A percentile compares a stretch with the other conserved stretches of the same genome.
Evolutionary conservation across 768 basidiomycete genomes (phyloP).

Genomic region (Boletus bicolor): DNA sequence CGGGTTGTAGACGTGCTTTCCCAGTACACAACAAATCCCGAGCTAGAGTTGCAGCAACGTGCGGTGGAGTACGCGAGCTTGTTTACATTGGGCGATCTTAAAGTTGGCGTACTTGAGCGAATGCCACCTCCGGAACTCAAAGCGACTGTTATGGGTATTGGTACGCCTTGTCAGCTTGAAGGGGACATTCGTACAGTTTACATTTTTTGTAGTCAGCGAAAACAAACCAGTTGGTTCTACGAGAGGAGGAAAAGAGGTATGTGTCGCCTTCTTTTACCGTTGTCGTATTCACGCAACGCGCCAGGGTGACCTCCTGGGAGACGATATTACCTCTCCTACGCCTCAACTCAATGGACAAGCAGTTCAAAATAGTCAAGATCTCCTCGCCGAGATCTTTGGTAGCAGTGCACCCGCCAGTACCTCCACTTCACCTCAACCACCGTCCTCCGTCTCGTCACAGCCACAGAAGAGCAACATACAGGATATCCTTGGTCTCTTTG

Average conservation of each 20-base stretch:
- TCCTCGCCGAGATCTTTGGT: constrained; percentile 93
- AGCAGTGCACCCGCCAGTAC: constrained; percentile 33
- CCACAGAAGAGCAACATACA: constrained; percentile 64
- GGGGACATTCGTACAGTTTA: neutral
- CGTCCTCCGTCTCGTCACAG: constrained; percentile 41
- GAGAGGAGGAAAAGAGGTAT: constrained; percentile 67
- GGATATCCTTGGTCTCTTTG: constrained; percentile 91
- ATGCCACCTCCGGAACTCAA: constrained; percentile 99
- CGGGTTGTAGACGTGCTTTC: constrained; percentile 75
- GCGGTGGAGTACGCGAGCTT: constrained; percentile 92
- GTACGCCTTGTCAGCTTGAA: constrained; percentile 41
- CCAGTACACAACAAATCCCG: constrained; percentile 82
- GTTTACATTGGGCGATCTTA: constrained; percentile 72
- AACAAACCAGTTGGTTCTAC: constrained; percentile 95
- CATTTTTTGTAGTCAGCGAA: constrained; percentile 69
- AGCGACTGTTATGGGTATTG: constrained; percentile 92
- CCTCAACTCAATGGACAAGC: constrained; percentile 43
- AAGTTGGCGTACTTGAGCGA: constrained; percentile 85
- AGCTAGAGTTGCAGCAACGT: constrained; percentile 93
- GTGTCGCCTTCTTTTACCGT: constrained; percentile 12
- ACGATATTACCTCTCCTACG: constrained; percentile 53
- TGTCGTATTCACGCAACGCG: constrained; percentile 2
- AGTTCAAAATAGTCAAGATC: constrained; percentile 70
- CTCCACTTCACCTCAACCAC: constrained; percentile 28
- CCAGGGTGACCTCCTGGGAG: constrained; percentile 76